These are phyloP conservation scores for Ogataea dorogensis DNA, from an alignment of 805 yeast genomes.

Conservation along the genomic window DNA sequence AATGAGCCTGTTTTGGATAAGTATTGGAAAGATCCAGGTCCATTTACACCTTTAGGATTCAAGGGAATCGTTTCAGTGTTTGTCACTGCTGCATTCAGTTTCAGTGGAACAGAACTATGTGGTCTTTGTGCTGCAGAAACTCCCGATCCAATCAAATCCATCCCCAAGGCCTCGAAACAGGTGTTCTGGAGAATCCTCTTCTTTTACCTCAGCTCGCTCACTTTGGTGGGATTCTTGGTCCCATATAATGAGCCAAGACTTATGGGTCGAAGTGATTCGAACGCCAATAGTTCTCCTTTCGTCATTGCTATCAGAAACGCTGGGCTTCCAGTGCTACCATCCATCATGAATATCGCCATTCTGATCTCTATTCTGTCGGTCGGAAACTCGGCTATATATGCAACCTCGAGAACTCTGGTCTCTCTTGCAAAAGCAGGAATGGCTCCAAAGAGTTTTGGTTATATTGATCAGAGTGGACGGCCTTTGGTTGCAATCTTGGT, in stretches of 20 bases:
- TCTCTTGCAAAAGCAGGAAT: constrained; percentile 45
- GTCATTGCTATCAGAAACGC: constrained; percentile 44
- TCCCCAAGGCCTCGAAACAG: constrained; percentile 54
- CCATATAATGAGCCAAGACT: constrained; percentile 41
- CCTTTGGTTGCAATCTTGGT: constrained; percentile 45
- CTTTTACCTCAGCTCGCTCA: constrained; percentile 45
- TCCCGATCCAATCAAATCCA: constrained; percentile 43
- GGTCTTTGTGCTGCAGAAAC: constrained; percentile 54
- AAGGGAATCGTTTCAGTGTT: constrained; percentile 54
- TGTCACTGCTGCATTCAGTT: constrained; percentile 55
- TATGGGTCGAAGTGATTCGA: constrained; percentile 27
- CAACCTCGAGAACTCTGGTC: constrained; percentile 52
- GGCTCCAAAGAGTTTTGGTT: constrained; percentile 43
- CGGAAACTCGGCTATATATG: constrained; percentile 58
- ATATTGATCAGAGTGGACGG: constrained; percentile 50
- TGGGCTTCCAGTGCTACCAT: constrained; percentile 37
- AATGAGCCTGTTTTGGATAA: constrained; percentile 44
- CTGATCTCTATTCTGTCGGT: constrained; percentile 41
- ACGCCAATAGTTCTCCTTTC: constrained; percentile 44
- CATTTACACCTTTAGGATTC: constrained; percentile 42
- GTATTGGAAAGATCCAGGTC: constrained; percentile 47
- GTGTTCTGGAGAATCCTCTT: constrained; percentile 54
- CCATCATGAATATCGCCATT: constrained; percentile 42
- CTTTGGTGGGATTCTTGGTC: constrained; percentile 46
- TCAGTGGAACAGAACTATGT: constrained; percentile 52